Percentiles rank a stretch among this genome's conserved stretches.
phyloP scores from a whole-genome alignment of 2,329 filamentous ascomycete genomes.

The Trichophyton rubrum region DNA sequence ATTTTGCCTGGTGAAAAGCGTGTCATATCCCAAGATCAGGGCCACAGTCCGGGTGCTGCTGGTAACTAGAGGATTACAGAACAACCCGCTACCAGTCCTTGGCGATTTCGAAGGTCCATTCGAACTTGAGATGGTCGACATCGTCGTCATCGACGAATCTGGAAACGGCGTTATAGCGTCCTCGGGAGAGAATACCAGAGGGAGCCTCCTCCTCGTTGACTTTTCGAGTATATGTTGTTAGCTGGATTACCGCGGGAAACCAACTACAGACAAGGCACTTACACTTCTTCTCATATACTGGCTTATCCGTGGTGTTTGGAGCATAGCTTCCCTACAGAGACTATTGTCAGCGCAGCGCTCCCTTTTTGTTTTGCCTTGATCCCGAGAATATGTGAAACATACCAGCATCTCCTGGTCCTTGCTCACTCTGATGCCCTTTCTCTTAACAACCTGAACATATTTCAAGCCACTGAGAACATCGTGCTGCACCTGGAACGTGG shows the following conservation, averaged over 20 bases:
- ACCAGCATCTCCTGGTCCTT: conserved; percentile 99
- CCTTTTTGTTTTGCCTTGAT: too few species aligned
- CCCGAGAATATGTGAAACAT: conserved; percentile 26
- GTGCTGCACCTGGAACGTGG: conserved; percentile 89
- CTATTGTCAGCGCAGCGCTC: conserved; percentile 1
- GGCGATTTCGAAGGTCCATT: conserved; percentile 92
- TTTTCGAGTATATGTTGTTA: conserved; percentile 24
- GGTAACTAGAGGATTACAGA: background rate
- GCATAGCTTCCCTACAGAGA: conserved; percentile 67
- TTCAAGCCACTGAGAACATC: conserved; percentile 90
- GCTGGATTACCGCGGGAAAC: too few species aligned
- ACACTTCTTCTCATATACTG: conserved; percentile 85
- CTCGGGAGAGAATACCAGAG: conserved; percentile 76
- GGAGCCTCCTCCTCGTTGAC: conserved; percentile 88
- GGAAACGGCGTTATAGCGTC: conserved; percentile 78
- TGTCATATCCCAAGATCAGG: background rate
- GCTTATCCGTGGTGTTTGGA: conserved; percentile 79
- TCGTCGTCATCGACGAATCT: conserved; percentile 94
- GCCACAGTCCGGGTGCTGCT: background rate
- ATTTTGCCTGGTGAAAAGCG: background rate
- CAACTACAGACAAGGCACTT: conserved; percentile 30
- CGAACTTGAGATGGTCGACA: conserved; percentile 76
- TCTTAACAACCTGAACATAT: conserved; percentile 88
- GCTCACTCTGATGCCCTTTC: conserved; percentile 71
- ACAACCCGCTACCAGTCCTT: conserved; percentile 62